Percentiles rank a stretch among this genome's conserved stretches.
Conservation (phyloP, 2,329 filamentous ascomycete genomes). For the Bipolaris victoriae region DNA sequence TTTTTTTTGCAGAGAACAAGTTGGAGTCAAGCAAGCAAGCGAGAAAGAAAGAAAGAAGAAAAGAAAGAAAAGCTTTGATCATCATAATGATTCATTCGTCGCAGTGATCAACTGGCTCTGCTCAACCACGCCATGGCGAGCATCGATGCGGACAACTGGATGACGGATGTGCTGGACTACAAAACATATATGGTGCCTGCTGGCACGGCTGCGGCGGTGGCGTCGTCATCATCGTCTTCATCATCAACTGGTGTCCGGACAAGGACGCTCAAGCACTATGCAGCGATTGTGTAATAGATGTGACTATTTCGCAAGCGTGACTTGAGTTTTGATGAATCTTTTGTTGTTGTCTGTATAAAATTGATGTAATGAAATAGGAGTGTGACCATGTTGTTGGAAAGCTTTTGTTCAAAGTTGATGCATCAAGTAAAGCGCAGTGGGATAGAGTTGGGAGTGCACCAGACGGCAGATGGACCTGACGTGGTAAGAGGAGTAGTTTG, state of each 20-base stretch:
- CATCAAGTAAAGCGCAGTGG: no score
- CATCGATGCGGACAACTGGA: conserved; percentile 26
- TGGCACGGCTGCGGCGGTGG: not conserved
- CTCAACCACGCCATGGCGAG: conserved; percentile 25
- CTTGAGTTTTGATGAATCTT: no score
- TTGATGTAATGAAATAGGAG: not conserved
- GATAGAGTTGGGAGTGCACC: no score
- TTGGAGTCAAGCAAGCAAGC: no score
- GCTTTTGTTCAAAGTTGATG: no score
- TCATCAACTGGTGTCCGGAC: not conserved
- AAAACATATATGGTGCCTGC: conserved; percentile 19
- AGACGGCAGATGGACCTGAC: no score
- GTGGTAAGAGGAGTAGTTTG: no score
- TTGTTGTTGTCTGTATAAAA: no score
- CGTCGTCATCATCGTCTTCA: not conserved
- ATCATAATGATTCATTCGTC: conserved; percentile 12
- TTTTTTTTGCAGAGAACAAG: not conserved
- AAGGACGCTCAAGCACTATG: not conserved
- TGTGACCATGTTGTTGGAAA: no score
- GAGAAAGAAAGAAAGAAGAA: no score
- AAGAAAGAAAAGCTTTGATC: not conserved
- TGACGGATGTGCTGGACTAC: conserved; percentile 26
- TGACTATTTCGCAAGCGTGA: no score
- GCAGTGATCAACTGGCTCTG: conserved; percentile 25
- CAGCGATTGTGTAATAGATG: not conserved